Conservation (phyloP, 148 eudicot genomes). For the Camellia lanceoleosa region DNA sequence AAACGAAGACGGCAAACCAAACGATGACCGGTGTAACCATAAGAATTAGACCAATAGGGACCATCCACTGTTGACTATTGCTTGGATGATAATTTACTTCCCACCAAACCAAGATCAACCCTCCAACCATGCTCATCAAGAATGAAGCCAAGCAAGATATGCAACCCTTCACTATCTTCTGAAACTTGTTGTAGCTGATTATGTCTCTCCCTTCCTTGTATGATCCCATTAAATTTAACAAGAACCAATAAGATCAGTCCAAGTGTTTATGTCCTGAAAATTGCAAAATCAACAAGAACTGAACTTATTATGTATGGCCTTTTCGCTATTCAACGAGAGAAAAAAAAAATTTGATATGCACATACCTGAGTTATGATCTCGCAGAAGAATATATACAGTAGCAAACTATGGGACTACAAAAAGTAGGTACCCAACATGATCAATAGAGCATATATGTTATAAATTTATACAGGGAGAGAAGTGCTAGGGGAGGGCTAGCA, state of each 20-base stretch:
- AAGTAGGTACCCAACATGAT: too few relatives aligned
- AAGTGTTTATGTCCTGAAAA: too few relatives aligned
- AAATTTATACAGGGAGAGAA: too few relatives aligned
- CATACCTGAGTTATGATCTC: background rate
- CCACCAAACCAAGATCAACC: constrained; percentile 54
- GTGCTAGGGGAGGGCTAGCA: too few relatives aligned
- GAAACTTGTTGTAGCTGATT: background rate
- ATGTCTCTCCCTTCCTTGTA: background rate
- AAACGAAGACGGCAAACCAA: constrained; percentile 29
- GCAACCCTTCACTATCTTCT: constrained; percentile 17
- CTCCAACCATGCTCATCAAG: constrained; percentile 48
- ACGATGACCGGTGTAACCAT: constrained; percentile 48
- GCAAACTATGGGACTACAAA: too few relatives aligned
- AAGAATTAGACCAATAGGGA: constrained; percentile 53
- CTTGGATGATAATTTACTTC: constrained; percentile 36
- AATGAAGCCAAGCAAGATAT: constrained; percentile 25
- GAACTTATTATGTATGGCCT: background rate
- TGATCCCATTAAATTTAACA: too few relatives aligned
- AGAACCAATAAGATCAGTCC: too few relatives aligned
- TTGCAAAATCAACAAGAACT: background rate
- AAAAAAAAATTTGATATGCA: too few relatives aligned
- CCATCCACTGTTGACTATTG: constrained; percentile 64
- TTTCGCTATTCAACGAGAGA: background rate
- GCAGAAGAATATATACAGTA: background rate
- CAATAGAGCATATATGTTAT: too few relatives aligned